Base-by-base conservation (phyloP, 225 moss, liverwort and hornwort species). In the Lunularia cruciata region DNA sequence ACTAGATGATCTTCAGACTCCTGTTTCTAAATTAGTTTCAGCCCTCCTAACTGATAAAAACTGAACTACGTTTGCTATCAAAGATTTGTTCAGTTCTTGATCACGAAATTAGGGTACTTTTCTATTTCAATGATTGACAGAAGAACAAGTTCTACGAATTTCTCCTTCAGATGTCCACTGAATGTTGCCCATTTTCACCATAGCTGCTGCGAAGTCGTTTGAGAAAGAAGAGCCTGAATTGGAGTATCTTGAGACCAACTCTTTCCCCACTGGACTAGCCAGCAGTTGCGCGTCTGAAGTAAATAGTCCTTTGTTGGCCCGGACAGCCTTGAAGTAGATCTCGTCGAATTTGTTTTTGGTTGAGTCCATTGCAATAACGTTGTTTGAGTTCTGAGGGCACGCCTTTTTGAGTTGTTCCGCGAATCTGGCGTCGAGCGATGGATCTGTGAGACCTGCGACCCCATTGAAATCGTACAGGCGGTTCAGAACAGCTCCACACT, bases 101-200 rank as follows among this genome's bases (percentile, higher is more conserved):
- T n/a, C n/a, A n/a, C n/a, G n/a, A n/a, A n/a, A n/a, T n/a, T n/a
- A n/a, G n/a, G n/a, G n/a, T n/a, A n/a, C n/a, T n/a, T n/a, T n/a
- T n/a, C n/a, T n/a, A n/a, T n/a, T n/a, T n/a, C n/a, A n/a, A n/a
- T n/a, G n/a, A 5, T 67, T 67, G 3, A 67, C 67, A 6, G 49
- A 8, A n/a, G 67, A 52, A 26, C 67, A 67, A 0, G 33, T 15
- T 20, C 3, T 51, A 1, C 67, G 67, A 52, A 52, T 35, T 28
- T 67, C 23, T 4, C 51, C 67, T 33, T 49, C n/a, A 18, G 49
- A 35, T n/a, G 32, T 34, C 49, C 49, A 67, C 33, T n/a, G 49
- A n/a, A 67, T 67, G 49, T 67, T 67, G 19, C 67, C 37, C 67
- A 67, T 67, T 23, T 25, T 67, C 32, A 22, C 47, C 67, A 67